Evolutionary conservation across 495 filamentous ascomycete species (phyloP).

Genomic region (Talaromyces stipitatus): DNA sequence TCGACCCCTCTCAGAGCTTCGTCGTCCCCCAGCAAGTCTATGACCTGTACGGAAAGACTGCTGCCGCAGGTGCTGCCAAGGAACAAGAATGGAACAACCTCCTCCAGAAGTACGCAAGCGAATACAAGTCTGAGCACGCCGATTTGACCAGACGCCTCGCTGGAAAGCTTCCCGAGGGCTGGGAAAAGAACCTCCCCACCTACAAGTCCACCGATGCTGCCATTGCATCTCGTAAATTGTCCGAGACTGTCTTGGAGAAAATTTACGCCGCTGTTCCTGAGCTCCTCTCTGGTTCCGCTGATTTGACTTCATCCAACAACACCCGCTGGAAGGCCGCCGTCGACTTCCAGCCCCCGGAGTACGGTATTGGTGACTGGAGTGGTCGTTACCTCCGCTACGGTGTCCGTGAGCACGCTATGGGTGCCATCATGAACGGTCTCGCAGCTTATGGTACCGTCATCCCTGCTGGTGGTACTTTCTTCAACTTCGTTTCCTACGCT

Average conservation of each 20-base stretch:
- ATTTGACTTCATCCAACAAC: slow-evolving; percentile 97
- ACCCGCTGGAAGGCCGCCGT: slow-evolving; percentile 94
- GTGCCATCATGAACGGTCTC: slow-evolving; percentile 95
- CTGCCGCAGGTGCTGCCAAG: slow-evolving; percentile 74
- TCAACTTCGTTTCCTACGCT: slow-evolving; percentile 99
- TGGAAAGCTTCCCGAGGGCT: slow-evolving; percentile 87
- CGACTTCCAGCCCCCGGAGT: slow-evolving; percentile 92
- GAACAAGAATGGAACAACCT: slow-evolving; percentile 96
- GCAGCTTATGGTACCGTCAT: slow-evolving; percentile 92
- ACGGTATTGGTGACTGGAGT: slow-evolving; percentile 74
- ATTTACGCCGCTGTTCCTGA: slow-evolving; percentile 80
- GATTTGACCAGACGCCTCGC: slow-evolving; percentile 78
- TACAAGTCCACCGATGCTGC: slow-evolving; percentile 86
- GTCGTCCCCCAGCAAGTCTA: slow-evolving; percentile 93
- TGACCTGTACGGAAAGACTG: slow-evolving; percentile 76
- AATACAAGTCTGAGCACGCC: slow-evolving; percentile 66
- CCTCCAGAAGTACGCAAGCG: slow-evolving; percentile 72
- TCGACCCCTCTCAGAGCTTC: slow-evolving; percentile 90
- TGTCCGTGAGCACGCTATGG: slow-evolving; percentile 97
- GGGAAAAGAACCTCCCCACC: slow-evolving; percentile 87
- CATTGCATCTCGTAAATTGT: slow-evolving; percentile 87
- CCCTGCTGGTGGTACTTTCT: slow-evolving; percentile 91
- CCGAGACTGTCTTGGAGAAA: slow-evolving; percentile 85
- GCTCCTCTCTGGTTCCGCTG: slow-evolving; percentile 90
- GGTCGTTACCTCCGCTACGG: slow-evolving; percentile 96